Percentiles rank a stretch among this genome's conserved stretches.
phyloP scores from a whole-genome alignment of 768 basidiomycete genomes.

The Termitomyces sp. region DNA sequence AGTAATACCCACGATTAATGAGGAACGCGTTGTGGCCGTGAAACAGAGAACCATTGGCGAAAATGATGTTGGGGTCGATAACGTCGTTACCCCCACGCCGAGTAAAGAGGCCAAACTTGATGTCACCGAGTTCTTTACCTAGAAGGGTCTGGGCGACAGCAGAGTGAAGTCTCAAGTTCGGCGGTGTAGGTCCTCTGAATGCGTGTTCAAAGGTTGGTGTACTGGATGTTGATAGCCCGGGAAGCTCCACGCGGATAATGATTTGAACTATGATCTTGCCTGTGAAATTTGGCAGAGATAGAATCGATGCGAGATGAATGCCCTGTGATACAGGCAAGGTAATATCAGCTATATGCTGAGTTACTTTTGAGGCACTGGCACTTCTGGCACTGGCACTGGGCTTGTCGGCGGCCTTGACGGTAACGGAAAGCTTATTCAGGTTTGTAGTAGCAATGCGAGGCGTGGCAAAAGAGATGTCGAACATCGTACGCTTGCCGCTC shows the following conservation, averaged over 20 bases:
- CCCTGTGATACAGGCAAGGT: neutral
- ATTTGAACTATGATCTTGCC: neutral
- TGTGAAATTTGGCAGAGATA: neutral
- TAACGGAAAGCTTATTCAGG: neutral
- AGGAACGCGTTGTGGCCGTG: slow-evolving; percentile 18
- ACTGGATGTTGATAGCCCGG: neutral
- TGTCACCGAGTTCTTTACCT: slow-evolving; percentile 17
- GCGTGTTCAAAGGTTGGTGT: neutral
- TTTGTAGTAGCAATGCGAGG: neutral
- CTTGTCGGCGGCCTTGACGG: neutral
- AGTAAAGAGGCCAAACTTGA: slow-evolving; percentile 25
- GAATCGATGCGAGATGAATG: neutral
- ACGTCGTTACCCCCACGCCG: slow-evolving; percentile 8
- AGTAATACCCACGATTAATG: slow-evolving; percentile 13
- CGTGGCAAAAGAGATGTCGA: neutral
- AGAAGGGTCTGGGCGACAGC: slow-evolving; percentile 15
- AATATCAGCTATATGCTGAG: neutral
- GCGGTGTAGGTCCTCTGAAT: neutral
- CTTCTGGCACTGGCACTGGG: neutral
- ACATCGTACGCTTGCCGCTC: neutral
- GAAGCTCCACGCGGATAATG: neutral
- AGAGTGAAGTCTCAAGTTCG: slow-evolving; percentile 5
- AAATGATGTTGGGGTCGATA: slow-evolving; percentile 16
- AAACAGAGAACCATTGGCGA: slow-evolving; percentile 17
- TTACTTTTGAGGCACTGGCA: neutral